phyloP scores from a whole-genome alignment of 1,139 yeast species.

The Zygotorulaspora mrakii region DNA sequence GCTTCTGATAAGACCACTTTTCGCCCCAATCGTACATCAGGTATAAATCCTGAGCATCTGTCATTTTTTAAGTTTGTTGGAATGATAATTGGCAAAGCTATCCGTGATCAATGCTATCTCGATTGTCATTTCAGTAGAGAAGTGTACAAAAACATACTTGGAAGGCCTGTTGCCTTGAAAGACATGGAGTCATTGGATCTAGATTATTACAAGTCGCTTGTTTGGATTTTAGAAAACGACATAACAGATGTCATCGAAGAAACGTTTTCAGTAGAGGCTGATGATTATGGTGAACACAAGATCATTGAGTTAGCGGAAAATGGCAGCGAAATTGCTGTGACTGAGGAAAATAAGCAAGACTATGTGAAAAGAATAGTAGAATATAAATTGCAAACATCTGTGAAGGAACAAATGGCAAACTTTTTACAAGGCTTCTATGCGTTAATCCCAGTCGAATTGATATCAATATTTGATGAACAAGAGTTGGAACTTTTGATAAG shows the following conservation, averaged over 20 bases:
- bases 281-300: conserved; percentile 89
- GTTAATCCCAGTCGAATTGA: conserved; percentile 80
- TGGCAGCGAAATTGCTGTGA: conserved; percentile 82
- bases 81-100: conserved; percentile 89
- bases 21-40: conserved; percentile 92
- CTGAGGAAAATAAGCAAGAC: conserved; percentile 86
- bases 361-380: conserved; percentile 85
- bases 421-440: conserved; percentile 88
- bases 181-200: conserved; percentile 95
- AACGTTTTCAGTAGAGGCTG: conserved; percentile 89
- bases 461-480: conserved; percentile 89
- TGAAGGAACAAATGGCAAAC: conserved; percentile 81
- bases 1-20: conserved; percentile 90
- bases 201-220: conserved; percentile 84
- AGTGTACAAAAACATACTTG: conserved; percentile 82
- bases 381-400: conserved; percentile 77
- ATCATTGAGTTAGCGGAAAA: conserved; percentile 72
- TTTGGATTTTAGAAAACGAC: conserved; percentile 96
- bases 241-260: conserved; percentile 97
- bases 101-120: conserved; percentile 77
- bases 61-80: conserved; percentile 95
- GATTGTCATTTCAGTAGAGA: conserved; percentile 97
- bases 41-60: conserved; percentile 88
- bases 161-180: conserved; percentile 76
- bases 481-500: conserved; percentile 89